phyloP scores from a whole-genome alignment of 164 flowering plant species.

The Akebia trifoliata region DNA sequence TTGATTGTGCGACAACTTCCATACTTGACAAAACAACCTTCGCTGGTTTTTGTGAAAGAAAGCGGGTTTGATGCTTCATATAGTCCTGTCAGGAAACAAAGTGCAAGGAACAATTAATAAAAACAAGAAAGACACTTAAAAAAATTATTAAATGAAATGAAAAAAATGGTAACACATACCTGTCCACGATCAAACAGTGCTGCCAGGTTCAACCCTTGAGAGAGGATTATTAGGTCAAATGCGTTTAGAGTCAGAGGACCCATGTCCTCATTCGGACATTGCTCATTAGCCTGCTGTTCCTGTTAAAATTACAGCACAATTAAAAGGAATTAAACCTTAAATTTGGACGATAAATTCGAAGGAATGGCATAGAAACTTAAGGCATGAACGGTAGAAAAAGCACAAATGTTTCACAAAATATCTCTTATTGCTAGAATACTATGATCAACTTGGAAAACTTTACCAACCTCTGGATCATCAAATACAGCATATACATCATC shows the following conservation, averaged over 20 bases:
- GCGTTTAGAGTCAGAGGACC: conserved; percentile 85
- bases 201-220: conserved; percentile 95
- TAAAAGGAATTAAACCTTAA: not conserved
- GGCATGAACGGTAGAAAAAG: too few species aligned
- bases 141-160: not conserved
- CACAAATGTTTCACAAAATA: too few species aligned
- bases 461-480: conserved; percentile 82
- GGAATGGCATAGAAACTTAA: not conserved
- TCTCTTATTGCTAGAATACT: not conserved
- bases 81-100: conserved; percentile 47
- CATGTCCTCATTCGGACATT: conserved; percentile 39
- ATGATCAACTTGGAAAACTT: conserved; percentile 11
- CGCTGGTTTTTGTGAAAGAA: conserved; percentile 86
- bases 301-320: conserved; percentile 21
- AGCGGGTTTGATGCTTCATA: conserved; percentile 73
- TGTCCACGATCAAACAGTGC: conserved; percentile 76
- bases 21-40: conserved; percentile 82
- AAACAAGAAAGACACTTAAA: not conserved
- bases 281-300: conserved; percentile 48
- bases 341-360: not conserved
- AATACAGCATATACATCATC: conserved; percentile 92
- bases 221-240: conserved; percentile 89
- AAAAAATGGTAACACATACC: conserved; percentile 34
- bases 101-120: not conserved
- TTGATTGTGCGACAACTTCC: conserved; percentile 98